Evolutionary conservation across 495 filamentous ascomycete genomes (phyloP), one percentile per base, ranked within the genome.

Genomic region (Talaromyces wortmannii): DNA sequence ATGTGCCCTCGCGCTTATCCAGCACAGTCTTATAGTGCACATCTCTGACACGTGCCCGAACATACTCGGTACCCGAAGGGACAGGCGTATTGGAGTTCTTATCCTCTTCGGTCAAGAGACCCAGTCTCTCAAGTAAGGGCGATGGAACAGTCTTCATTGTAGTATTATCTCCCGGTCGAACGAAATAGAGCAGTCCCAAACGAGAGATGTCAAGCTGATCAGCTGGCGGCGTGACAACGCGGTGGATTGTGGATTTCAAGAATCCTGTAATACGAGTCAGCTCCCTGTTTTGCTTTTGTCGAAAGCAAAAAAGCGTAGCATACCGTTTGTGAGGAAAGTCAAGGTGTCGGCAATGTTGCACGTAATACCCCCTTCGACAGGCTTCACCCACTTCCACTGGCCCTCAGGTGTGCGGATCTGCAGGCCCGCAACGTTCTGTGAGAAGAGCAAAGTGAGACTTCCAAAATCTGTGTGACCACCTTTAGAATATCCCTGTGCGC

Each of bases 381-480:
- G 65, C 47, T 57, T 53, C 0, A 69, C 63, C 44, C 56, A 67
- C 43, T 68, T 63, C 65, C 67, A 70, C 57, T 63, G 8, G 16
- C 23, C 23, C 12, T 56, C 49, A 4, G 63, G 58, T 0, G 58
- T 57, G 15, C 16, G 23, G 30, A 82, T 72, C 61, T 83, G 78
- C 45, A 83, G 59, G 7, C 72, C 80, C 2, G 78, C 80, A 31
- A 82, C 65, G 6, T 78, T 77, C 55, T 83, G 79, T 31, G 75
- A 69, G 68, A 80, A 82, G 0, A 82, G 64, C 16, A 83, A 60
- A 0, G 78, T 82, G 10, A 82, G 54, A 36, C 67, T 75, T 30
- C 76, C 77, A 50, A 79, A 76, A 56, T 83, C 80, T 1, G 76
- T 78, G 59, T 82, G 79, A 0, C 76, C 78, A 23, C 69, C 68